Base-by-base conservation (phyloP, 2,329 filamentous ascomycete species). In the Zelopaecilomyces penicillatus region DNA sequence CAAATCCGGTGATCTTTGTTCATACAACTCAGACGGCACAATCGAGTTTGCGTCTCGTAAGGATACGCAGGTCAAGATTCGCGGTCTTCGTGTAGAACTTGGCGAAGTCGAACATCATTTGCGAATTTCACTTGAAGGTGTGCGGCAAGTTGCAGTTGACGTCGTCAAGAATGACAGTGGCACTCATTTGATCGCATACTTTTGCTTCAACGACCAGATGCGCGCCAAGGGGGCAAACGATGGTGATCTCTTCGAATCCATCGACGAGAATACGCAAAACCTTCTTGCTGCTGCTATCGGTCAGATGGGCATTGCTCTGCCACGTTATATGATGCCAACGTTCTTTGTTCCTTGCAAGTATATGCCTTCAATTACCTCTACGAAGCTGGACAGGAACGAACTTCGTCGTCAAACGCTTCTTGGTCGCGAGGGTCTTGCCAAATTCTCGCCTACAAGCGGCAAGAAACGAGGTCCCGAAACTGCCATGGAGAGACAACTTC, bases 401-500 rank as follows among this genome's bases (percentile, higher is more conserved):
- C 46, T 50, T 29, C 41, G 34, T 28, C 31, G 29, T n/a, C 26
- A 30, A 32, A 37, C 42, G 6, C 32, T 30, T 12, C 48, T 49
- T 19, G 26, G 30, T n/a, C 42, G 42, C 10, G 45, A 46, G 26
- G 44, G 50, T 12, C 35, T 53, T 3, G 46, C 47, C 27, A 36
- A 41, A 10, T 54, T 53, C 32, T 54, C 54, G 1, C 53, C 56
- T 6, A 57, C 61, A 39, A 44, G 58, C 28, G 54, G 47, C 26
- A 50, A 49, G 38, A 51, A 48, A 34, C 49, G 47, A 11, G 37
- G 28, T 4, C 47, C 49, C 3, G 41, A 45, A 34, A 52, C 54
- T 4, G 50, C 53, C 9, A 48, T 54, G 26, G 53, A 58, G 31
- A 52, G 56, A 29, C 51, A 55, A 6, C 41, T 70, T 6, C 54